Conservation (phyloP, 345 rosid genomes). For the Camelina sativa region DNA sequence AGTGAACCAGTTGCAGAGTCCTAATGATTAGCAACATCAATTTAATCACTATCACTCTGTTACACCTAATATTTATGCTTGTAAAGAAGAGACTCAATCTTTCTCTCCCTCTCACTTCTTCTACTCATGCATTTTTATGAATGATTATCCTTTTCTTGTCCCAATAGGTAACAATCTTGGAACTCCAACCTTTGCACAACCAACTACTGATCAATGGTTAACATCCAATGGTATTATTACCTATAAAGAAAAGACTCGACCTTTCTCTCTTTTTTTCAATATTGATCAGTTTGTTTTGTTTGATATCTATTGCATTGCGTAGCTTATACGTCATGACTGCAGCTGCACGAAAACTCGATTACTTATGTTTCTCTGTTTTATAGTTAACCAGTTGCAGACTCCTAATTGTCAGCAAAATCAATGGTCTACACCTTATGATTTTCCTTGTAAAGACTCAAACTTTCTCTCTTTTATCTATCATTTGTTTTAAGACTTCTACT, state of each 20-base stretch:
- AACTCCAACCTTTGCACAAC: background rate
- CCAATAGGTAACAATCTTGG: background rate
- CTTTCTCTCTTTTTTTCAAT: conserved; percentile 1
- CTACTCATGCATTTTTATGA: background rate
- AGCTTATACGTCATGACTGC: too few species aligned
- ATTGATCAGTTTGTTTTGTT: too few species aligned
- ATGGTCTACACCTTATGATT: background rate
- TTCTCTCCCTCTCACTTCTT: background rate
- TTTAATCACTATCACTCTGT: background rate
- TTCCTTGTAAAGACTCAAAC: conserved; percentile 5
- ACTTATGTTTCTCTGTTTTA: background rate
- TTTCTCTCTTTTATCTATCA: conserved; percentile 6
- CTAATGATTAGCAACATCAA: background rate
- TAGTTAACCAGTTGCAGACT: background rate
- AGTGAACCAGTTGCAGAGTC: conserved; percentile 5
- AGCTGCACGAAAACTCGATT: background rate
- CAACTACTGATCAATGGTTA: background rate
- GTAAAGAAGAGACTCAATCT: conserved; percentile 13
- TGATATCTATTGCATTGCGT: too few species aligned
- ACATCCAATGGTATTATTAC: background rate
- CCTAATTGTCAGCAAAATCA: background rate
- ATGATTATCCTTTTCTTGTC: background rate
- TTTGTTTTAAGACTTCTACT: background rate
- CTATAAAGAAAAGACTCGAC: conserved; percentile 2
- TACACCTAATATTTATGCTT: background rate